Base-by-base conservation (phyloP, 768 basidiomycete species). In the Tylopilus balloui region DNA sequence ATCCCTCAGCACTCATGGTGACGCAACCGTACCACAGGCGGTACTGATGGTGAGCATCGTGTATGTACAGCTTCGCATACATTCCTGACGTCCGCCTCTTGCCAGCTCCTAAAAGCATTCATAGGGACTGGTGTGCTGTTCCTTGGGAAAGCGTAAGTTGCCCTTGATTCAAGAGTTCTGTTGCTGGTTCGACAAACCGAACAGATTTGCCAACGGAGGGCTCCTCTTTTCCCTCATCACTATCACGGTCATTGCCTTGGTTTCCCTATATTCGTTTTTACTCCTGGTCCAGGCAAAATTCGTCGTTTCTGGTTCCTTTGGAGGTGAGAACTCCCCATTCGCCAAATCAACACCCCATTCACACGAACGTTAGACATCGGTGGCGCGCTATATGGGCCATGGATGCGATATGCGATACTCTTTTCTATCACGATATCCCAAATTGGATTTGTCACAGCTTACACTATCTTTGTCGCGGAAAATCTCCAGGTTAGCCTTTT, bases 81-180 rank as follows among this genome's bases (percentile, higher is more conserved):
- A 50, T 40, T 50, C 35, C 21, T 41, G 25, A 52, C 40, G 23
- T 3, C 11, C 15, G 23, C 44, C 27, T 28, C n/a, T 25, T 15
- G 34, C 52, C 32, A 94, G 91, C 70, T 98, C 47, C 71, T 96
- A 50, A 97, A 97, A 69, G 83, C 88, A 1, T 98, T 98, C 59
- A 83, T 98, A 40, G 95, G 95, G 19, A 97, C 95, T 13, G 95
- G 95, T 14, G 87, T 99, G 10, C 67, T 99, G 29, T 98, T 99
- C 73, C 78, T 99, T 23, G 96, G 92, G 44, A 95, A 91, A 71
- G 96, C 84, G 87, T 92, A 67, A 60, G 42, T 55, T 21, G 9
- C 17, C 41, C 13, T 35, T 15, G 25, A 28, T 43, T 34, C 17
- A 12, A 20, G 36, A 42, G 3, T 47, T 36, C 13, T 10, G 19